Base-by-base conservation (phyloP, 108 stramenopile genomes). In the Cafeteria roenbergensis region DNA sequence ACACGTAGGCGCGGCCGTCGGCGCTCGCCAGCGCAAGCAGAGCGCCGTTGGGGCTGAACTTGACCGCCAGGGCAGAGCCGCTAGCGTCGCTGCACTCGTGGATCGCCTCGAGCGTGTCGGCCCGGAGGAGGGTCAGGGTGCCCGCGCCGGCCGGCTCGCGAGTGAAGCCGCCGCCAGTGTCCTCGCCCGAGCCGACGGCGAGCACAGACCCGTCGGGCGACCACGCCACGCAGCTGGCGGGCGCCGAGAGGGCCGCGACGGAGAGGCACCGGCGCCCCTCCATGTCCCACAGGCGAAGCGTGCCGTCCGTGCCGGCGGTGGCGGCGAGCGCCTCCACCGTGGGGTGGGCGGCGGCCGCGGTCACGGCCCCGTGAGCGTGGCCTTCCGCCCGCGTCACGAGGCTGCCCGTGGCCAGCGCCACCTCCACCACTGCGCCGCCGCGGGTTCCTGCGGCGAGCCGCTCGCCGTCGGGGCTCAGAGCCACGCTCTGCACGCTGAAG, bases 231-330 rank as follows among this genome's bases (percentile, higher is more conserved):
- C 42, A 6, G 12, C 42, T 48, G 42, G 42, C 17, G 12, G 42
- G 42, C 42, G 12, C 42, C 12, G 12, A 48, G 42, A n/a, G 12
- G 17, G 42, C 42, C 12, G 17, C 6, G 17, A 48, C 42, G 12
- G 12, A 48, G 42, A 48, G 42, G 42, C 42, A 48, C 42, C 42
- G 12, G 42, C 42, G 12, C 12, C 42, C 12, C 42, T 6, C 17
- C 42, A 12, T 48, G 63, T 48, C 35, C 67, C 68, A 73, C 1
- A 73, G 6, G 34, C 67, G 31, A 34, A 73, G 22, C 31, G 26
- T 42, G 12, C 30, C 33, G 59, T 73, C 72, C 20, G 68, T 67
- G 2, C 72, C 72, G 22, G 38, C 57, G 22, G 68, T 66, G 31
- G 38, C 34, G 25, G 42, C 42, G 12, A 27, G 55, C 21, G 2